These are phyloP conservation scores for Dillenia turbinata DNA, from an alignment of 164 flowering plant species.

Conservation along the genomic window DNA sequence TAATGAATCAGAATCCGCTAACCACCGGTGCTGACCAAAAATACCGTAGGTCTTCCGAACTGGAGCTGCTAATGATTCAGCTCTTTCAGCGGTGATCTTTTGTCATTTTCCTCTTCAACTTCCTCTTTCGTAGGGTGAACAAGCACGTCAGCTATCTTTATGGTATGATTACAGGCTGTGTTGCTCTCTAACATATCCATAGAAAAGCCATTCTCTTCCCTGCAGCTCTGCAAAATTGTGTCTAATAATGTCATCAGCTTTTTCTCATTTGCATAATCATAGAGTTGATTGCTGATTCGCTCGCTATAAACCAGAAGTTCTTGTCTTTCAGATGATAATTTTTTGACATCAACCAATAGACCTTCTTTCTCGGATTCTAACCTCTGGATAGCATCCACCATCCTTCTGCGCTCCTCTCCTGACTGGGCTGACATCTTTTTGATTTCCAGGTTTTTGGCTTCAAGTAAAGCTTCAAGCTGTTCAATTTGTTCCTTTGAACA, in stretches of 20 bases:
- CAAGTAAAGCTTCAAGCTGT: conserved; percentile 25
- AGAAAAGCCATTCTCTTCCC: conserved; percentile 1
- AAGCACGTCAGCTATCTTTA: conserved; percentile 7
- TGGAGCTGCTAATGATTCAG: conserved; percentile 10
- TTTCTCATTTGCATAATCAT: conserved; percentile 17
- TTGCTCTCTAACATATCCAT: conserved; percentile 5
- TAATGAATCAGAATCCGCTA: too few relatives aligned
- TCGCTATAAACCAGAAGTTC: conserved; percentile 13
- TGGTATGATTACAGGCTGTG: conserved; percentile 6
- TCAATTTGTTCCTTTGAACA: conserved; percentile 12
- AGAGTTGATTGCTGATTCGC: conserved; percentile 12
- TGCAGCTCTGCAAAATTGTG: conserved; percentile 14
- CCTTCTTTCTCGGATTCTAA: conserved; percentile 14
- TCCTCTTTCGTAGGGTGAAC: conserved; percentile 12
- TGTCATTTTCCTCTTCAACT: conserved; percentile 7
- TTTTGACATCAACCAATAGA: conserved; percentile 16
- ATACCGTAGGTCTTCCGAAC: background rate
- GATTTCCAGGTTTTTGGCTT: conserved; percentile 23
- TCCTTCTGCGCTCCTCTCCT: conserved; percentile 9
- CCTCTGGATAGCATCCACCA: conserved; percentile 11
- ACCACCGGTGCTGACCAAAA: too few relatives aligned
- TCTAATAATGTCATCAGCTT: conserved; percentile 25
- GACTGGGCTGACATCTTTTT: conserved; percentile 13
- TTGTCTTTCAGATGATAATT: conserved; percentile 26
- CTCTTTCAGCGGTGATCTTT: conserved; percentile 34